A percentile compares a stretch with the other conserved stretches of the same genome.
Conservation (phyloP, 2,329 filamentous ascomycete genomes). For the Fonsecaea erecta region DNA sequence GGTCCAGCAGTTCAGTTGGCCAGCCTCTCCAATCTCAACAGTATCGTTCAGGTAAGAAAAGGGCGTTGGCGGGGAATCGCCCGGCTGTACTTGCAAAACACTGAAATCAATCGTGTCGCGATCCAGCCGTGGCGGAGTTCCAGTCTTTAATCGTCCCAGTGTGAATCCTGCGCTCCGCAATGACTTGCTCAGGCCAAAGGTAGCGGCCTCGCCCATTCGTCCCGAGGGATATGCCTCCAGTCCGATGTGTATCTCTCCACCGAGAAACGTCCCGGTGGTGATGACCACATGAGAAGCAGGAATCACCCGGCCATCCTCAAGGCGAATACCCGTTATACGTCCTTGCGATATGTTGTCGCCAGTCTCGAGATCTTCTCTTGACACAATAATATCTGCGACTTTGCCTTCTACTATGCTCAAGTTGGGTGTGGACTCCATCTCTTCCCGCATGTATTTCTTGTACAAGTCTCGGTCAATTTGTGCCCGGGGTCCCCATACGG, state of each 20-base stretch:
- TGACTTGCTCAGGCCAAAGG: slow-evolving; percentile 89
- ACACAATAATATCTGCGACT: slow-evolving; percentile 87
- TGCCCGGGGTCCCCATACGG: slow-evolving; percentile 94
- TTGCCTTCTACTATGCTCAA: slow-evolving; percentile 81
- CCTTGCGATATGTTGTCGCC: slow-evolving; percentile 62
- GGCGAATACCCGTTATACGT: slow-evolving; percentile 79
- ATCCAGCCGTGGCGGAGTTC: slow-evolving; percentile 87
- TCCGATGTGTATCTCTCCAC: slow-evolving; percentile 95
- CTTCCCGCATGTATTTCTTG: slow-evolving; percentile 85
- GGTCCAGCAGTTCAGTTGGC: slow-evolving; percentile 83
- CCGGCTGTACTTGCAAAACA: slow-evolving; percentile 71
- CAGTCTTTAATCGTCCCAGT: slow-evolving; percentile 89
- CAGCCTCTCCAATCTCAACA: slow-evolving; percentile 69
- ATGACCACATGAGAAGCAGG: slow-evolving; percentile 83
- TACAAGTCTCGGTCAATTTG: slow-evolving; percentile 94
- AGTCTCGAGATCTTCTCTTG: slow-evolving; percentile 53
- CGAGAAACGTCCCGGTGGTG: slow-evolving; percentile 93
- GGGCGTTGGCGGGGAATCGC: slow-evolving; percentile 82
- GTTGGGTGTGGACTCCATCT: slow-evolving; percentile 77
- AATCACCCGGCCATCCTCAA: slow-evolving; percentile 86
- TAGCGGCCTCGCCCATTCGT: slow-evolving; percentile 90
- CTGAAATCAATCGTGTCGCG: slow-evolving; percentile 80
- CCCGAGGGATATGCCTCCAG: slow-evolving; percentile 83
- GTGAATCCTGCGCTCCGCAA: slow-evolving; percentile 85
- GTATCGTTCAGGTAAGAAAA: slow-evolving; percentile 87